A percentile compares a stretch with the other conserved stretches of the same genome.
Conservation (phyloP, 2,329 filamentous ascomycete species). For the Apiospora malaysiana region DNA sequence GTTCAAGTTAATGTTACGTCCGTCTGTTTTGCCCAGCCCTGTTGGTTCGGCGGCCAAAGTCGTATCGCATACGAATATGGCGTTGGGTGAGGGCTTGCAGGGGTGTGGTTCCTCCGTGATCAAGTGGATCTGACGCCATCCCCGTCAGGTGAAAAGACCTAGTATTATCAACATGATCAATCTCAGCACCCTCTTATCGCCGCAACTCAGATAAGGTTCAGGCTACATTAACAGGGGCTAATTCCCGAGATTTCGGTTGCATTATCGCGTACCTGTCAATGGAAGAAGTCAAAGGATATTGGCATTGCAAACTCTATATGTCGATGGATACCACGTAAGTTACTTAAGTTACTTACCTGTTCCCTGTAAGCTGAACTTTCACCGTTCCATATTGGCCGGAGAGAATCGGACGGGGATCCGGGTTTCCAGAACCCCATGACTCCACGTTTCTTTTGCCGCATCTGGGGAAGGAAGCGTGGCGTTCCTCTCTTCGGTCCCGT, state of each 20-base stretch:
- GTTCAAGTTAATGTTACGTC: neutral
- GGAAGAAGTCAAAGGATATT: neutral
- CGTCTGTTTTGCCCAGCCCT: too few species aligned
- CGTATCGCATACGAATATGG: too few species aligned
- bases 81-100: too few species aligned
- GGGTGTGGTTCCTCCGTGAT: too few species aligned
- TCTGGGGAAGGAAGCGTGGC: neutral
- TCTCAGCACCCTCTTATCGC: neutral
- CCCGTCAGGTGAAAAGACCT: too few species aligned
- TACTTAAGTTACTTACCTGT: too few species aligned
- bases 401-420: neutral
- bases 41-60: too few species aligned
- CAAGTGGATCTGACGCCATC: neutral
- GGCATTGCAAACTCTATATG: neutral
- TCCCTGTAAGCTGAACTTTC: neutral
- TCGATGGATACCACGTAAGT: too few species aligned
- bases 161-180: neutral
- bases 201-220: neutral
- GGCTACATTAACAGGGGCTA: neutral
- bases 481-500: neutral
- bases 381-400: neutral
- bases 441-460: neutral
- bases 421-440: neutral
- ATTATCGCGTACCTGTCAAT: neutral
- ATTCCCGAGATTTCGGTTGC: neutral